Percentiles rank a stretch among this genome's conserved stretches.
Evolutionary conservation across 352 stramenopile genomes (phyloP).

Genomic region (Vaucheria bursata): DNA sequence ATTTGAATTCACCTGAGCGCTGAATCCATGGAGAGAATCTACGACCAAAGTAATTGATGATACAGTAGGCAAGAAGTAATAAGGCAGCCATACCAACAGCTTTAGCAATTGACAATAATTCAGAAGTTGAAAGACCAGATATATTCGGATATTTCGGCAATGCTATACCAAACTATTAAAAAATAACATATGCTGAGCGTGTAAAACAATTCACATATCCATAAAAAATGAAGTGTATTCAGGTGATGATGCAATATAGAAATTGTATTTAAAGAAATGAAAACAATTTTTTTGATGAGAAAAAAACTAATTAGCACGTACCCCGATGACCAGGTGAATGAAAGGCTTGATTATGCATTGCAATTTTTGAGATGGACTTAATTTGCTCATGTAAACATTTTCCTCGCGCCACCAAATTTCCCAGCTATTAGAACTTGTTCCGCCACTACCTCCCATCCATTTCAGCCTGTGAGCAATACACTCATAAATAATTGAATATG

Average conservation of each 20-base stretch:
- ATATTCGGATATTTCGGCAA: neutral
- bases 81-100: constrained; percentile 47
- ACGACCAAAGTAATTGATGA: constrained; percentile 9
- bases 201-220: too few relatives aligned
- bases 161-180: neutral
- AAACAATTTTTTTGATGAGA: too few relatives aligned
- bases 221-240: too few relatives aligned
- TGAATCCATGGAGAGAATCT: constrained; percentile 20
- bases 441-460: constrained; percentile 83
- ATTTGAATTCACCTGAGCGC: constrained; percentile 17
- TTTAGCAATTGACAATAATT: constrained; percentile 54
- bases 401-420: constrained; percentile 26
- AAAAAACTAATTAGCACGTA: too few relatives aligned
- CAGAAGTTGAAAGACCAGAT: neutral
- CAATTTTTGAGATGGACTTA: constrained; percentile 70
- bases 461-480: constrained; percentile 55
- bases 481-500: neutral
- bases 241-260: too few relatives aligned
- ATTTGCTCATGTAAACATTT: constrained; percentile 12
- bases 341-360: constrained; percentile 75
- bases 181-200: too few relatives aligned
- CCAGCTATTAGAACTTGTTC: constrained; percentile 83
- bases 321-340: constrained; percentile 70
- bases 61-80: constrained; percentile 13
- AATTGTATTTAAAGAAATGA: too few relatives aligned